These are phyloP conservation scores for Pleurotus tuoliensis DNA, from an alignment of 768 basidiomycete genomes.

Conservation along the genomic window DNA sequence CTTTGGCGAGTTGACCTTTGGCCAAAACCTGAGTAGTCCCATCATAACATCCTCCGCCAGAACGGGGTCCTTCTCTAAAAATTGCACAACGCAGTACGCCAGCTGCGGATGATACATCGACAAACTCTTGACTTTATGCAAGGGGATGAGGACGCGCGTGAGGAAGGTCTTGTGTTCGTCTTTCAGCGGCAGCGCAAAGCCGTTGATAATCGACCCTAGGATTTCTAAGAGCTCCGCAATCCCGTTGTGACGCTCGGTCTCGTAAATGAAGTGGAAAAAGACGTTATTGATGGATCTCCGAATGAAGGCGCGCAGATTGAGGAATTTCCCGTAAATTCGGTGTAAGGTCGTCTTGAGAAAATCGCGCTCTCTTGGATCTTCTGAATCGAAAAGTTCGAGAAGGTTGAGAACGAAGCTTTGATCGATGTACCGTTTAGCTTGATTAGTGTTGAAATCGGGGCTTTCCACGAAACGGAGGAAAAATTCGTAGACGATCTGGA, in stretches of 20 bases:
- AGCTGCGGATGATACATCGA: constrained; percentile 98
- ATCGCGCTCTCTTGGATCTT: constrained; percentile 98
- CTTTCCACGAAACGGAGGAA: constrained; percentile 98
- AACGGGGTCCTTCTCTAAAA: constrained; percentile 91
- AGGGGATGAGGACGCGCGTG: constrained; percentile 86
- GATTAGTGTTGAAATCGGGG: constrained; percentile 96
- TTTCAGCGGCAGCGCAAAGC: constrained; percentile 95
- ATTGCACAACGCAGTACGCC: constrained; percentile 98
- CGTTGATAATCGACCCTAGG: constrained; percentile 98
- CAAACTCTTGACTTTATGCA: constrained; percentile 98
- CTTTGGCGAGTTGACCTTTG: constrained; percentile 98
- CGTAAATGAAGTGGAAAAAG: constrained; percentile 98
- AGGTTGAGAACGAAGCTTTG: constrained; percentile 94
- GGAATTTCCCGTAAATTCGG: constrained; percentile 99
- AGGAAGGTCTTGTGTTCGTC: constrained; percentile 99
- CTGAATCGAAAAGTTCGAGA: constrained; percentile 96
- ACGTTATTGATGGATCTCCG: constrained; percentile 99
- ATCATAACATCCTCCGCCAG: constrained; percentile 95
- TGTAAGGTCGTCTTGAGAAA: constrained; percentile 99
- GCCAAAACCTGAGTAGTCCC: constrained; percentile 97
- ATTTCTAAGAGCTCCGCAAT: constrained; percentile 98
- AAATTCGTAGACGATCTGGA: constrained; percentile 99
- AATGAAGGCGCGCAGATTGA: constrained; percentile 97
- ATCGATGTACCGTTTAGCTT: constrained; percentile 97
- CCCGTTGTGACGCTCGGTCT: constrained; percentile 98